Evolutionary conservation across 345 rosid species (phyloP), one percentile per base, ranked within the genome.

Genomic region (Aquilaria yunnanensis): DNA sequence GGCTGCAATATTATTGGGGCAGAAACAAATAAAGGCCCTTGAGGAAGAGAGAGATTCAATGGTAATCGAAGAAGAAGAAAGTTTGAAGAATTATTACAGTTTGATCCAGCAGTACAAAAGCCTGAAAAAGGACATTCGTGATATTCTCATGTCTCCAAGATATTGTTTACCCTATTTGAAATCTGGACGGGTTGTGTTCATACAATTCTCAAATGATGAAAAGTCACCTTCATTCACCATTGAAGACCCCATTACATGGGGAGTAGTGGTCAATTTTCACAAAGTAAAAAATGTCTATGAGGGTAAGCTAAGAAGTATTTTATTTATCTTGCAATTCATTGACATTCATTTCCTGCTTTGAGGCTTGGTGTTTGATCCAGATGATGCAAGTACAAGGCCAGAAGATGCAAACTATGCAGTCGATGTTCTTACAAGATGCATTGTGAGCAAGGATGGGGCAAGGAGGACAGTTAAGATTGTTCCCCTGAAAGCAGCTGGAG

Each of bases 31-130:
- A 48, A 88, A 85, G 72, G 63, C 61, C 47, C 89, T 90, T 14
- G 87, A 85, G 78, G 92, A 82, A 73, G 97, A 90, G 82, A 90
- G 87, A 75, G 81, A 90, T 74, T 88, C 95, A 33, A 86, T 94
- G 75, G 74, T 85, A 64, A 83, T 94, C 60, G 96, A 90, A 75
- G 97, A 90, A 73, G 97, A 94, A 85, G 99, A 94, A 66, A 83
- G 82, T 76, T 79, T 94, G 65, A 85, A 75, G 71, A 81, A 73
- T 62, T 90, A 88, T 74, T 90, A 94, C 74, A 81, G 86, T 75
- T 67, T 94, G 76, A 80, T 88, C 67, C 79, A 82, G 57, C 95
- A 90, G 61, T 76, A 82, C 61, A 85, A 72, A 81, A 79, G 77
- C 69, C 77, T 88, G 81, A 88, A 86, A 84, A 81, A 82, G 73